phyloP scores from a whole-genome alignment of 2,329 filamentous ascomycete genomes.

The Talaromyces pinophilus region DNA sequence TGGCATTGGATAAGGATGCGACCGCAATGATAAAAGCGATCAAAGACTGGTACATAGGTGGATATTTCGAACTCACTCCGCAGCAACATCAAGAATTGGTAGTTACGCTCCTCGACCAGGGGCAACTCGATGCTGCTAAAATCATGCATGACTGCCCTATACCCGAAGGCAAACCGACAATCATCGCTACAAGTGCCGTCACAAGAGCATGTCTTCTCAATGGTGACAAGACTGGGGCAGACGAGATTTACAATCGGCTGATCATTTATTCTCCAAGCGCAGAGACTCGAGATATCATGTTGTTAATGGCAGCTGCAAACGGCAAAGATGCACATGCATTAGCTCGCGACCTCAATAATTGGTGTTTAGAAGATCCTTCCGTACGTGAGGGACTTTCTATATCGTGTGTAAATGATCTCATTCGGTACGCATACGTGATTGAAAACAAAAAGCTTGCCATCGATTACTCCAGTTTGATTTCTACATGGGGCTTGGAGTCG shows the following conservation, averaged over 20 bases:
- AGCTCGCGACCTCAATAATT: constrained; percentile 69
- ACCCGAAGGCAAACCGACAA: constrained; percentile 44
- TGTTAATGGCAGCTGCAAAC: constrained; percentile 73
- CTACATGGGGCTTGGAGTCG: constrained; percentile 64
- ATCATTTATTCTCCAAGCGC: constrained; percentile 50
- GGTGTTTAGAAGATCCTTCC: constrained; percentile 54
- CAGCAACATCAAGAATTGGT: constrained; percentile 56
- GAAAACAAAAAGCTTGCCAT: constrained; percentile 72
- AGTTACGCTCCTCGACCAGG: constrained; percentile 60
- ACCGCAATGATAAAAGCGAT: constrained; percentile 59
- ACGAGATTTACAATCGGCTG: constrained; percentile 57
- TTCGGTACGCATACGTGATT: constrained; percentile 70
- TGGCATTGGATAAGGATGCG: constrained; percentile 60
- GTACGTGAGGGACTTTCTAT: constrained; percentile 60
- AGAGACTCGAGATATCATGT: constrained; percentile 68
- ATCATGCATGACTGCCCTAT: constrained; percentile 66
- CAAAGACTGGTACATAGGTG: constrained; percentile 53
- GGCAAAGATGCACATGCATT: constrained; percentile 73
- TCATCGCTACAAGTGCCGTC: constrained; percentile 55
- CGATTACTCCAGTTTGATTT: constrained; percentile 67
- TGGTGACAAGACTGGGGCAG: constrained; percentile 63
- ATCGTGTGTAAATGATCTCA: constrained; percentile 72
- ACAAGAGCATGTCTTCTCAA: constrained; percentile 63
- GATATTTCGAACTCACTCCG: constrained; percentile 48
- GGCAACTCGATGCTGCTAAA: constrained; percentile 63